Base-by-base conservation (phyloP, 164 flowering plant genomes). In the Nymphaea colorata region DNA sequence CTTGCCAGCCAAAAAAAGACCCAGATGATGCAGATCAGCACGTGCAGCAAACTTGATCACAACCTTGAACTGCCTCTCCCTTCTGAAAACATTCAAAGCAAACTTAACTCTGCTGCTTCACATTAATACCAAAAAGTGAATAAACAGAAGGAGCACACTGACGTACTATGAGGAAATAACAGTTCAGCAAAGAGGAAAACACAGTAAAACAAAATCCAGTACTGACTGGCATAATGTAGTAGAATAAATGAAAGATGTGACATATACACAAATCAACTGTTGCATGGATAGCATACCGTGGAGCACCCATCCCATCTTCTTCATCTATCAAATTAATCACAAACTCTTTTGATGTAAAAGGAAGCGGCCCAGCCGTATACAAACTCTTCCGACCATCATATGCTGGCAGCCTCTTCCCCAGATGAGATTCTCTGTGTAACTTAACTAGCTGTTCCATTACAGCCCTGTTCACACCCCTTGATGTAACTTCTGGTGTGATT, bases 331-430 rank as follows among this genome's bases (percentile, higher is more conserved):
- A 89, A 44, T 77, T 84, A 42, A 95, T 86, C 44, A 71, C 79
- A 69, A 95, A 95, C 65, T 90, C 96, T 69, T 78, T 86, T 0
- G 79, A 70, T 7, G 67, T 51, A 68, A 95, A 95, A n/a, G 99
- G 99, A 5, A 95, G 84, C 2, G 97, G 89, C 2, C 99, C 98
- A 60, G 99, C 99, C 59, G 99, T 95, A 66, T 92, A 95, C 3
- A 95, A 82, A 80, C 96, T 86, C 80, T 92, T 95, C 44, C 96
- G 76, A 0, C 99, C 99, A 86, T 94, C 99, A 82, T 94, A 94
- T 61, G 92, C 99, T 47, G 99, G 99, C 70, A 91, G 91, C 41
- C 98, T 73, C 67, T 62, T 85, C 44, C 96, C 99, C 69, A 95
- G 89, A 79, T 88, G 96, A 3, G 99, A 90, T 2, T 83, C 93